phyloP scores from a whole-genome alignment of 805 yeast species.

The Spathaspora arborariae region DNA sequence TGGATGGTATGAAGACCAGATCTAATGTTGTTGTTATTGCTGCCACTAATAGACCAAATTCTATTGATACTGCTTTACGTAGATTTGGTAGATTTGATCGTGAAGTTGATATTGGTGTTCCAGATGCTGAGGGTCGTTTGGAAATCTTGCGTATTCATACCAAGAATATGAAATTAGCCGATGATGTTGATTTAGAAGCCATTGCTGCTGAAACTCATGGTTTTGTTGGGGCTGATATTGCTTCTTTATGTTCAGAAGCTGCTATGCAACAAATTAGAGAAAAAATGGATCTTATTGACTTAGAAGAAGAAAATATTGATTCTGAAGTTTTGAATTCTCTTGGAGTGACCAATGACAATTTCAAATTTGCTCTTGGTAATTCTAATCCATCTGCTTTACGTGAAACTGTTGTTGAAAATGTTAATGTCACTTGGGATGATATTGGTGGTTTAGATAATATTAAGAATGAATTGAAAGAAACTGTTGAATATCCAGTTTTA shows the following conservation, averaged over 20 bases:
- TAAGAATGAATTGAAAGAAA: constrained; percentile 95
- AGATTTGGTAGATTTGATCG: constrained; percentile 84
- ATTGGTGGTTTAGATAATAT: constrained; percentile 97
- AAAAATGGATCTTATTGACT: constrained; percentile 96
- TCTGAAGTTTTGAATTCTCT: constrained; percentile 94
- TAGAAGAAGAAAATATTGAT: constrained; percentile 94
- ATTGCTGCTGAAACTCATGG: constrained; percentile 98
- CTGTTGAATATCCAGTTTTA: constrained; percentile 97
- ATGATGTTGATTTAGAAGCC: constrained; percentile 91
- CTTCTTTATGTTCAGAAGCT: constrained; percentile 98
- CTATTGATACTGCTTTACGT: constrained; percentile 81
- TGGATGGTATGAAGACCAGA: constrained; percentile 99
- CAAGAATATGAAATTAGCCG: constrained; percentile 95
- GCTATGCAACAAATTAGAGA: constrained; percentile 99
- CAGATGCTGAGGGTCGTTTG: constrained; percentile 97
- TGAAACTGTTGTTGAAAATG: constrained; percentile 98
- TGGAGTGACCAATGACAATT: constrained; percentile 99
- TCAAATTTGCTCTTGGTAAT: constrained; percentile 94
- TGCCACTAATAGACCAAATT: constrained; percentile 88
- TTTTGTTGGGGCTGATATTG: constrained; percentile 98
- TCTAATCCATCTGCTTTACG: constrained; percentile 98
- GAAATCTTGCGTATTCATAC: constrained; percentile 97
- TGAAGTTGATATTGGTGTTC: constrained; percentile 86
- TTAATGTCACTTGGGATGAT: constrained; percentile 98
- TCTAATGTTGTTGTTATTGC: constrained; percentile 98